phyloP scores from a whole-genome alignment of 1,284 basidiomycete species.

The Grifola frondosa region DNA sequence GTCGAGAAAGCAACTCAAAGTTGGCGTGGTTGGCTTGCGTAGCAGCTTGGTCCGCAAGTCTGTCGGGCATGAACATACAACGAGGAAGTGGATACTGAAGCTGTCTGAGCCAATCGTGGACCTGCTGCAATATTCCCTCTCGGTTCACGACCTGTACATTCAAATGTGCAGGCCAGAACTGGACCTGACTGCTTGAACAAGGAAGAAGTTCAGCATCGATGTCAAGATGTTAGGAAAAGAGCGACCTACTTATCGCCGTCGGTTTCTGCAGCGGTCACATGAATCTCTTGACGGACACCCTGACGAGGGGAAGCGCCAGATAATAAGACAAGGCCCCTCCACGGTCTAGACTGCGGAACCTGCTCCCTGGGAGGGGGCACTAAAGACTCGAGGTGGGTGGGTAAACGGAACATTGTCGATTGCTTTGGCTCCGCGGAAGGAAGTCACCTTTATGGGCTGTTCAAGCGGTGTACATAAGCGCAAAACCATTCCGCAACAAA shows the following conservation, averaged over 20 bases:
- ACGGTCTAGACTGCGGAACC: slow-evolving; percentile 41
- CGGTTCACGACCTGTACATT: slow-evolving; percentile 44
- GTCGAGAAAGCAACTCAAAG: slow-evolving; percentile 53
- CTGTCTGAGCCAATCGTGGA: slow-evolving; percentile 48
- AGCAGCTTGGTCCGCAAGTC: slow-evolving; percentile 46
- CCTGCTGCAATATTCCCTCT: slow-evolving; percentile 43
- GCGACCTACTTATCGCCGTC: slow-evolving; percentile 61
- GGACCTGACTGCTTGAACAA: slow-evolving; percentile 33
- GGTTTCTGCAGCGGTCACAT: slow-evolving; percentile 62
- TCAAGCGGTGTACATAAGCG: slow-evolving; percentile 16
- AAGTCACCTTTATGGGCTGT: slow-evolving; percentile 18
- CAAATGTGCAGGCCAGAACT: slow-evolving; percentile 52
- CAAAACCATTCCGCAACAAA: slow-evolving; percentile 16
- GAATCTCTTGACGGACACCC: slow-evolving; percentile 42
- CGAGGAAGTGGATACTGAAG: slow-evolving; percentile 44
- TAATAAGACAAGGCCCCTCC: slow-evolving; percentile 56
- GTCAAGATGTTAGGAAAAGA: slow-evolving; percentile 2
- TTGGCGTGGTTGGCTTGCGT: slow-evolving; percentile 49
- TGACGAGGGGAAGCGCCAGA: slow-evolving; percentile 32
- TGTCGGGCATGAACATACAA: slow-evolving; percentile 64
- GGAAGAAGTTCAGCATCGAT: slow-evolving; percentile 7
- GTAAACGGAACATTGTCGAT: slow-evolving; percentile 48
- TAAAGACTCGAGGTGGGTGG: slow-evolving; percentile 56
- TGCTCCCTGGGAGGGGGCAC: slow-evolving; percentile 53
- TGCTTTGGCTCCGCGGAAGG: slow-evolving; percentile 18